phyloP scores from a whole-genome alignment of 2,329 filamentous ascomycete species.

The Byssoonygena ceratinophila region DNA sequence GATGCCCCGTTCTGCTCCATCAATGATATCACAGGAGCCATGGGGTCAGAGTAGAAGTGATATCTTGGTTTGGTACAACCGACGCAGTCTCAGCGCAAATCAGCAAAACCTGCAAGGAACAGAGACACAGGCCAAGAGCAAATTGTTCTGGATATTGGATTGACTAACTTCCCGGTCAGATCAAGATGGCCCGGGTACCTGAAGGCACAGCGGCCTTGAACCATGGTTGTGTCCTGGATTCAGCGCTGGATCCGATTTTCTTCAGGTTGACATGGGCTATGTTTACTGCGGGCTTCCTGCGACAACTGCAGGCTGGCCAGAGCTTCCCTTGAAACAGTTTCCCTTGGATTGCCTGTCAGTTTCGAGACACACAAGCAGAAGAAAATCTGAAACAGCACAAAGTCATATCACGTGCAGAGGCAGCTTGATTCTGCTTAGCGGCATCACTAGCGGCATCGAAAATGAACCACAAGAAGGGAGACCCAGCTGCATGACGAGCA shows the following conservation, averaged over 20 bases:
- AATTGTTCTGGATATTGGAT: background rate
- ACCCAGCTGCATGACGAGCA: conserved; percentile 1
- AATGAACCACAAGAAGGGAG: conserved; percentile 5
- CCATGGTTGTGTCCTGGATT: conserved; percentile 2
- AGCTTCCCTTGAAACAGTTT: background rate
- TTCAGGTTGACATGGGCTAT: too few species aligned
- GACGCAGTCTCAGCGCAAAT: too few species aligned
- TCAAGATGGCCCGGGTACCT: background rate
- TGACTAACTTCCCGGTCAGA: background rate
- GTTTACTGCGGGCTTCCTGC: background rate
- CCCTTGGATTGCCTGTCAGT: background rate
- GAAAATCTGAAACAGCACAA: background rate
- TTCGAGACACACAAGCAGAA: background rate
- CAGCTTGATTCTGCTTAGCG: conserved; percentile 8
- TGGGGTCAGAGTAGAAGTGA: background rate
- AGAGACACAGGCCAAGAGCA: background rate
- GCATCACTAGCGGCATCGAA: conserved; percentile 7
- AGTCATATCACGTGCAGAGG: conserved; percentile 7
- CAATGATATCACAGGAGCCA: background rate
- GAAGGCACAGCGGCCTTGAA: background rate
- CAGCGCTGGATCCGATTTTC: too few species aligned
- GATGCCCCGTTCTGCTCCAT: background rate
- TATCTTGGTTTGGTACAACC: background rate
- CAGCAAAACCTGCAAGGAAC: too few species aligned
- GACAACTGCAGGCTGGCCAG: background rate